Percentiles rank a stretch among this genome's conserved stretches.
Evolutionary conservation across 495 filamentous ascomycete species (phyloP).

Genomic region (Hypoxylon fragiforme): DNA sequence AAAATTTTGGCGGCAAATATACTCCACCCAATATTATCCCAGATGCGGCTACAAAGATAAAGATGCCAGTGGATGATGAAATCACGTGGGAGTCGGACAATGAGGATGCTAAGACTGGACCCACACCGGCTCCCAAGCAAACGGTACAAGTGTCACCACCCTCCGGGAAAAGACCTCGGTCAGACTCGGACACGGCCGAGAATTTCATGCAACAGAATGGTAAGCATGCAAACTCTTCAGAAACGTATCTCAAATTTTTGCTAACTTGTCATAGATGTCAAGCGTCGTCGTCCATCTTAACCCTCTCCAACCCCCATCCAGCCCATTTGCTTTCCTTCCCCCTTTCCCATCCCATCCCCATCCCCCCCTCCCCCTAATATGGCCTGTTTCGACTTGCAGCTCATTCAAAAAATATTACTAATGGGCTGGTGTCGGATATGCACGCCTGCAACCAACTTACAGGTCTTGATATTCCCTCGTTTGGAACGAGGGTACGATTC

Average conservation of each 20-base stretch:
- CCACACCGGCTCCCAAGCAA: conserved; percentile 15
- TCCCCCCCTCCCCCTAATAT: conserved; percentile 2
- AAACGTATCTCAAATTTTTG: not conserved
- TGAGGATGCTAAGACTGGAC: conserved; percentile 41
- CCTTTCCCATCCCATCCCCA: not conserved
- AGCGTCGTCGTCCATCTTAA: conserved; percentile 55
- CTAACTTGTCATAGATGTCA: conserved; percentile 48
- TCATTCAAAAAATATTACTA: conserved; percentile 16
- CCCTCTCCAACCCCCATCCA: conserved; percentile 5
- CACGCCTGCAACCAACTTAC: conserved; percentile 16
- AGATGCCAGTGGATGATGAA: conserved; percentile 39
- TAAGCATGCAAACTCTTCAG: conserved; percentile 32
- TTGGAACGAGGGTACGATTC: not conserved
- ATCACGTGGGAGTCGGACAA: conserved; percentile 51
- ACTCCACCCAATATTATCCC: conserved; percentile 14
- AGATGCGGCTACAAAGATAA: conserved; percentile 4
- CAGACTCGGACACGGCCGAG: conserved; percentile 30
- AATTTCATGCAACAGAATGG: conserved; percentile 41
- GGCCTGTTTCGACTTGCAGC: conserved; percentile 7
- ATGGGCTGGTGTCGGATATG: conserved; percentile 17
- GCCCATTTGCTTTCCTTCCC: too few relatives aligned
- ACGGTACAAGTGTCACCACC: conserved; percentile 41
- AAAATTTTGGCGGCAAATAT: conserved; percentile 10
- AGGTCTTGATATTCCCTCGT: conserved; percentile 11
- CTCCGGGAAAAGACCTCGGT: conserved; percentile 30